Evolutionary conservation across 2,329 filamentous ascomycete genomes (phyloP), one percentile per base, ranked within the genome.

Genomic region (Ilyonectria sp.): DNA sequence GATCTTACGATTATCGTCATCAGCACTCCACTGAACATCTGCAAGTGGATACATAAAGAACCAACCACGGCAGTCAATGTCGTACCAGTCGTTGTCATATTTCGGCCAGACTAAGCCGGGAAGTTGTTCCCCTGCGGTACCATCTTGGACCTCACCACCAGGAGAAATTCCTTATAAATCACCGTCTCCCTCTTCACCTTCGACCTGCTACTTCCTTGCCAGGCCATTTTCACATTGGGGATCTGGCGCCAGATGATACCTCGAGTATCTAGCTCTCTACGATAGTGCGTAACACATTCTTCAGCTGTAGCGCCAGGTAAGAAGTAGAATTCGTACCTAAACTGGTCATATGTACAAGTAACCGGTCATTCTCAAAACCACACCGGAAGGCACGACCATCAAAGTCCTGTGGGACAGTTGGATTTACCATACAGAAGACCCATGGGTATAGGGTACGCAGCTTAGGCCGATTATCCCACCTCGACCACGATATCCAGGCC

Each of bases 191-290:
- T 62, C 26, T 58, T 8, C n/a, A 6, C 40, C 15, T 7, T 43
- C 15, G 1, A 6, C 19, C 35, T 46, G 54, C 33, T 68, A 61
- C 26, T 57, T 31, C 2, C 17, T 19, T 69, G 29, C 1, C 56
- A 9, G n/a, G 56, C 67, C 26, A 17, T 53, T n/a, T 62, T 62
- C 1, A 62, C 53, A 11, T 66, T 69, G 11, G 49, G 37, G 23
- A 60, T 58, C 7, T 63, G 44, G 19, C 57, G 54, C 68, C 58
- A 69, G 1, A 68, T 57, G 9, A 58, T 58, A 13, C 61, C 65
- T 44, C 44, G 50, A 58, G 61, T 44, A 8, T 40, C 26, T 6
- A 69, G 33, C 15, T 69, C 61, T 6, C 11, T 17, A 43, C 26
- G 26, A 40, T 60, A 69, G 13, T 69, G 33, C 4, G 31, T 26